phyloP scores from a whole-genome alignment of 306 rosid genomes.

The Trichosanthes cucumerina region DNA sequence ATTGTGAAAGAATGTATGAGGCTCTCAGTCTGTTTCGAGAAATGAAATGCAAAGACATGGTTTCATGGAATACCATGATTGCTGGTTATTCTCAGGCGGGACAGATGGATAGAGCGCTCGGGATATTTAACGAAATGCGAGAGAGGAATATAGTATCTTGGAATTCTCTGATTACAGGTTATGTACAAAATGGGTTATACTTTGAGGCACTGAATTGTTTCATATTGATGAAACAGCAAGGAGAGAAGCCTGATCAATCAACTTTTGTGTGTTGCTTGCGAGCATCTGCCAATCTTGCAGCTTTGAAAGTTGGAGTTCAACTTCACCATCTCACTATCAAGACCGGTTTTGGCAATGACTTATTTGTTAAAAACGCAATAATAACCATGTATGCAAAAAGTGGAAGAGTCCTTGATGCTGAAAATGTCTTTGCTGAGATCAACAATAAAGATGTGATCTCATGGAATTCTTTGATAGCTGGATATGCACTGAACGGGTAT shows the following conservation, averaged over 20 bases:
- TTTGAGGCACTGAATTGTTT: slow-evolving; percentile 50
- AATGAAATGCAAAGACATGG: slow-evolving; percentile 51
- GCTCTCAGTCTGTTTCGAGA: slow-evolving; percentile 47
- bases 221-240: slow-evolving; percentile 39
- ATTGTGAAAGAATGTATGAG: slow-evolving; percentile 52
- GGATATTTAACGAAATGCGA: slow-evolving; percentile 36
- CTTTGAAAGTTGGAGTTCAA: slow-evolving; percentile 60
- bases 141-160: slow-evolving; percentile 56
- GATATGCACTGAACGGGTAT: slow-evolving; percentile 59
- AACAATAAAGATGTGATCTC: slow-evolving; percentile 45
- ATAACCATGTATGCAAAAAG: slow-evolving; percentile 72
- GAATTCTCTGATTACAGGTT: slow-evolving; percentile 74
- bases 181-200: slow-evolving; percentile 49
- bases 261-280: slow-evolving; percentile 59
- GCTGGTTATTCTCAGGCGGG: slow-evolving; percentile 61
- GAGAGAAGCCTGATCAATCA: slow-evolving; percentile 49
- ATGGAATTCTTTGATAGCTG: slow-evolving; percentile 75
- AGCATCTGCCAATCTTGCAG: slow-evolving; percentile 69
- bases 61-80: slow-evolving; percentile 76
- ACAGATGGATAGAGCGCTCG: slow-evolving; percentile 50
- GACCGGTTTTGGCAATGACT: slow-evolving; percentile 45
- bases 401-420: slow-evolving; percentile 40
- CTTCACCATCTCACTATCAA: slow-evolving; percentile 54
- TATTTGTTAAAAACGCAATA: slow-evolving; percentile 59
- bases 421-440: slow-evolving; percentile 41